Percentiles rank a stretch among this genome's conserved stretches.
These are phyloP conservation scores for Cladosporium cucumerinum DNA, from an alignment of 2,329 filamentous ascomycete species.

Conservation along the genomic window DNA sequence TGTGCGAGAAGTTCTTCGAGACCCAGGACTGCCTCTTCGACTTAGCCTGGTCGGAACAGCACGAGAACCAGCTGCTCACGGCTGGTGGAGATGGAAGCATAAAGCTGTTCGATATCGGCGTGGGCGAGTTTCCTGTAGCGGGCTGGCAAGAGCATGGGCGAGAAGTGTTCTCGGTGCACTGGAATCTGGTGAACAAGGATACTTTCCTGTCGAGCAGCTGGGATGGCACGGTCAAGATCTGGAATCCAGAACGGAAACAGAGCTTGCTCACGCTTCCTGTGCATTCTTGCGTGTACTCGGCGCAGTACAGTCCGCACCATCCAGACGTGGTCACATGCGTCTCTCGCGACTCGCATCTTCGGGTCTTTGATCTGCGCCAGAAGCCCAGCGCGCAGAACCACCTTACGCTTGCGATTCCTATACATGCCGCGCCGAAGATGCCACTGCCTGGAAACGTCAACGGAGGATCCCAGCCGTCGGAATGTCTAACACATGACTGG, in stretches of 20 bases:
- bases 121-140: conserved; percentile 81
- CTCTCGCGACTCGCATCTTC: conserved; percentile 81
- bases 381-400: conserved; percentile 85
- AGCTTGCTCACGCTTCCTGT: conserved; percentile 84
- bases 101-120: conserved; percentile 84
- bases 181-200: conserved; percentile 89
- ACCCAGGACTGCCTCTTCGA: conserved; percentile 98
- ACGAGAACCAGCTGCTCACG: conserved; percentile 89
- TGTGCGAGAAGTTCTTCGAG: conserved; percentile 85
- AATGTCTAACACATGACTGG: conserved; percentile 95
- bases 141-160: conserved; percentile 91
- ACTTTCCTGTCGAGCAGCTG: conserved; percentile 88
- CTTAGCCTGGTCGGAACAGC: conserved; percentile 88
- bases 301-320: conserved; percentile 85
- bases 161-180: conserved; percentile 88
- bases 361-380: conserved; percentile 87
- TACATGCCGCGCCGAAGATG: conserved; percentile 65
- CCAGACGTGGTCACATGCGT: conserved; percentile 83
- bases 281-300: conserved; percentile 89
- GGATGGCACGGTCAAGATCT: conserved; percentile 96
- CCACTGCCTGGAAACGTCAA: conserved; percentile 44
- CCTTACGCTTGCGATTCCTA: conserved; percentile 75
- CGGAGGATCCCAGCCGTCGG: conserved; percentile 59
- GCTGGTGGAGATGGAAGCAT: conserved; percentile 91
- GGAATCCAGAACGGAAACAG: conserved; percentile 66